Evolutionary conservation across 257 asterid species (phyloP), one percentile per base, ranked within the genome.

Genomic region (Agastache rugosa): DNA sequence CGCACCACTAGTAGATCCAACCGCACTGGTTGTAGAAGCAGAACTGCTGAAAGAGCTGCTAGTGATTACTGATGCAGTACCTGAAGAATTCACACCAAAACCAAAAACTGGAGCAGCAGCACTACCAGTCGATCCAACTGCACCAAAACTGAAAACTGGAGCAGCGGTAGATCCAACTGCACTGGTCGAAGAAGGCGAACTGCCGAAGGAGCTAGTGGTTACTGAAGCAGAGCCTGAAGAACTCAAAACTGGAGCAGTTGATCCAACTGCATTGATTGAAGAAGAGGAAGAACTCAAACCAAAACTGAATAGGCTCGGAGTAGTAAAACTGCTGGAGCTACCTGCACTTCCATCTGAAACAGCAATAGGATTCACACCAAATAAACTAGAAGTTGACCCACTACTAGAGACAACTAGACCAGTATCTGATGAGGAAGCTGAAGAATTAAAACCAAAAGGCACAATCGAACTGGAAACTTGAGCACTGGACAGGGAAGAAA

Each of bases 341-440:
- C 74, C 75, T 14, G 73, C 12, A 10, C 51, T 78, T 44, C 60
- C 56, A 22, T 71, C 71, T 5, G 78, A 72, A 63, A 69, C 63
- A 54, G 88, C 58, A 51, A 70, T 23, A 67, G 86, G 65, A 69
- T 72, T 78, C 54, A 51, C 56, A 23, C 85, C 83, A 44, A 86
- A 85, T 72, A 48, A 8, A 69, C 79, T 75, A 27, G 84, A 64
- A 47, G 86, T 37, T 39, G 82, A 16, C 66, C 48, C 81, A 75
- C 80, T 71, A 67, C 71, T 51, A 42, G 87, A 68, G 62, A 67
- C 69, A 69, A 31, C 66, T 6, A 83, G 74, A 65, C 61, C 78
- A 31, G 86, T 19, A 22, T 73, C 80, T 14, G 86, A 74, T 27
- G 88, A 60, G 78, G 90, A 74, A 70, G 78, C 80, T 15, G 86